Evolutionary conservation across 495 filamentous ascomycete species (phyloP), one percentile per base, ranked within the genome.

Genomic region (Penicillium maclennaniae): DNA sequence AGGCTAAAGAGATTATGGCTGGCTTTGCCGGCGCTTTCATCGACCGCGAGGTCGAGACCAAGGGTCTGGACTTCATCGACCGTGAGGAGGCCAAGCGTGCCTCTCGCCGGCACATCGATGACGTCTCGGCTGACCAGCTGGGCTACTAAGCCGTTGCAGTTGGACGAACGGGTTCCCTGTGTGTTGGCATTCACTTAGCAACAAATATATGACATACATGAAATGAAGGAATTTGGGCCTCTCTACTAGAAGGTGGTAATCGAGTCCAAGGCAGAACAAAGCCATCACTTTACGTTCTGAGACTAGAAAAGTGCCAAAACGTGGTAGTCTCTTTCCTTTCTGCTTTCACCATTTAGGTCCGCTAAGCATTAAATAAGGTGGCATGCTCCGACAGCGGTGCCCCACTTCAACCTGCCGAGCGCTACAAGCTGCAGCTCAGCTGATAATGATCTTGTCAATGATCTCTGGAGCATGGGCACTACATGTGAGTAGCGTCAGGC

Each of bases 1-100:
- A 84, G 53, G 87, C 87, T 70, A 89, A 89, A 75, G 86, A 89
- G 70, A 55, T 86, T 37, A 70, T 90, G 14, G 86, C 81, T 50
- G 86, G 83, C 50, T 66, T 88, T 43, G 85, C 83, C 25, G 87
- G 79, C 47, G 84, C 78, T 43, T 86, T 89, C 69, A 80, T 87
- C 59, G 87, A 90, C 73, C 84, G 83, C 62, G 72, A 88, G 37
- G 67, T 82, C 65, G 85, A 89, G 80, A 84, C 79, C 65, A 85
- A 85, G 75, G 85, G 85, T 10, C 69, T 84, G 31, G 81, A 87
- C 72, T 81, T 73, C 54, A 59, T 84, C 57, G 86, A 90, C 70
- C 67, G 74, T 9, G 86, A 89, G 76, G 74, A 77, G 70, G 81
- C 84, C 47, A 86, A 86, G 71, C 73, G 69, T 43, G 71, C 84